phyloP scores from a whole-genome alignment of 1,139 yeast species.

The Taphrina deformans region DNA sequence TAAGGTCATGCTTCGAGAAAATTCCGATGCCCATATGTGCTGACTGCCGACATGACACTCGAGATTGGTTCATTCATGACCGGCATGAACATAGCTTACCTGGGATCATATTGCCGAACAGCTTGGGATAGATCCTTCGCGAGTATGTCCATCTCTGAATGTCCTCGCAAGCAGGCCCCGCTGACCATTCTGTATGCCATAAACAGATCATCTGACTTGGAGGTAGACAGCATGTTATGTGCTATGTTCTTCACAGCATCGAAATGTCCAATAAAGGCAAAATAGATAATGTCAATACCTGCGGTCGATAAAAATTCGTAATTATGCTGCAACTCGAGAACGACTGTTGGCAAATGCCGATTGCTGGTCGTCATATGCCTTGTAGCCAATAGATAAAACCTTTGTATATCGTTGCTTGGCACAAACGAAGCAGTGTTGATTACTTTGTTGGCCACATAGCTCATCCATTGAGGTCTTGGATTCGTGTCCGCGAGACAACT shows the following conservation, averaged over 20 bases:
- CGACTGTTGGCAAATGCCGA: not conserved
- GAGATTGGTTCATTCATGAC: too few species aligned
- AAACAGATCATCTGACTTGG: conserved; percentile 9
- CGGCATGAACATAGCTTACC: not conserved
- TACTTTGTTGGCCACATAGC: conserved; percentile 7
- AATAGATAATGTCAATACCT: conserved; percentile 20
- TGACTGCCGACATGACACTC: too few species aligned
- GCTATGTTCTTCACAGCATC: conserved; percentile 8
- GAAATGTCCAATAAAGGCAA: conserved; percentile 20
- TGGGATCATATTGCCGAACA: not conserved
- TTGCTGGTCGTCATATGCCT: conserved; percentile 7
- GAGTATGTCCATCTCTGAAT: conserved; percentile 7
- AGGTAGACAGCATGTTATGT: conserved; percentile 6
- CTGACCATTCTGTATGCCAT: conserved; percentile 3
- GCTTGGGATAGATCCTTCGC: not conserved
- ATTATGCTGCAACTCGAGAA: conserved; percentile 5
- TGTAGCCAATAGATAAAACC: conserved; percentile 10
- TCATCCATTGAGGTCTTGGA: conserved; percentile 9
- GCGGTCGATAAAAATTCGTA: conserved; percentile 15
- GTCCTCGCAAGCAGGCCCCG: conserved; percentile 15
- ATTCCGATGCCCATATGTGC: not conserved
- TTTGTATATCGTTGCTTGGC: conserved; percentile 11
- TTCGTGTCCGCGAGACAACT: conserved; percentile 8
- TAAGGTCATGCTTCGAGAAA: too few species aligned
- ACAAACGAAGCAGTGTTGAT: not conserved